Evolutionary conservation across 1,284 basidiomycete genomes (phyloP), one percentile per base, ranked within the genome.

Genomic region (Sparassis latifolia): DNA sequence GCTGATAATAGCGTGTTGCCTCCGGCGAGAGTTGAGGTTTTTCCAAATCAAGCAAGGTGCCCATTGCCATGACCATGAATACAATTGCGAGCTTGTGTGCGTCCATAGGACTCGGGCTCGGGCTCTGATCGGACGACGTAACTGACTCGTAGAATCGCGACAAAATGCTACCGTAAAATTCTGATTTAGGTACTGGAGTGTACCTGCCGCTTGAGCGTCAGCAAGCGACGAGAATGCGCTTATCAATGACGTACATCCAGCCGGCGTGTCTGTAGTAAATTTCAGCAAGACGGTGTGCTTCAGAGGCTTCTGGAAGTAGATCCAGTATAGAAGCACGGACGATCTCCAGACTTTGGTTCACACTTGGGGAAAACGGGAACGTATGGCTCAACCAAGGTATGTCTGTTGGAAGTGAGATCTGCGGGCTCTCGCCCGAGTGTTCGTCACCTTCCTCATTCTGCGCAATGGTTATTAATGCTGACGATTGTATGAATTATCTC

Each of bases 261-360:
- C 80, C 79, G 52, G 80, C 81, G 62, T 84, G 78, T 58, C 74
- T 73, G 63, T 75, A 86, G 65, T 86, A 86, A 31, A 74, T 67
- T 39, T 74, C 69, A 49, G 70, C 69, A 43, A 81, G 66, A 30
- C 63, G 66, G 55, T 68, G 69, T 2, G 81, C 79, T 33, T 67
- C 64, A 27, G 63, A 55, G 27, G 63, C 59, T 32, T 70, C 66
- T 10, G 82, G 83, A 12, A 85, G 66, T 39, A 70, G 68, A 43
- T 63, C 66, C 42, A 78, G 57, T 12, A 84, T 69, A 29, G 68
- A 68, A 37, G 53, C 62, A 37, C 76, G 74, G 28, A 80, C 62
- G 31, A 66, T 64, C 48, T 74, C 68, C 4, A 70, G 67, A 29
- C 71, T 69, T 55, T 74, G 73, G 53, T 62, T 65, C 3, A 74